Evolutionary conservation across 768 basidiomycete species (phyloP), one percentile per base, ranked within the genome.

Genomic region (Amanita molliuscula): DNA sequence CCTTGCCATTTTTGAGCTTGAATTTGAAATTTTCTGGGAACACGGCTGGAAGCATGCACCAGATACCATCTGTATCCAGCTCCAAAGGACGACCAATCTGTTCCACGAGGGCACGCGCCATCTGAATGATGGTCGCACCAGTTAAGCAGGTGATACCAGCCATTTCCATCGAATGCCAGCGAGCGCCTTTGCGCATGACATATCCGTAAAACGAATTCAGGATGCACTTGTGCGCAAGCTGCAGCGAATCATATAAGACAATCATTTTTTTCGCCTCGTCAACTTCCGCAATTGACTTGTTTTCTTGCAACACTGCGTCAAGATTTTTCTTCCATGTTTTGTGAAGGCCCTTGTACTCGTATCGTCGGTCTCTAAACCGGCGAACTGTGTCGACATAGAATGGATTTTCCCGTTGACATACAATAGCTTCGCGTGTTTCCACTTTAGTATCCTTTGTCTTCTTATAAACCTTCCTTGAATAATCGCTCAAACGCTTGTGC

Each of bases 161-260:
- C 96, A 99, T 99, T 71, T 99, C 96, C 96, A 99, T 97, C 25
- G 95, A 98, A 65, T 97, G 94, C 96, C 96, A 99, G 26, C 96
- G 75, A 15, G 96, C 96, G 47, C 96, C 96, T 63, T 99, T 98
- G 35, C 96, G 82, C 96, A 98, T 98, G 63, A 99, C 95, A 59
- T 99, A 99, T 31, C 96, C 96, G 62, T 99, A 99, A 75, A 99
- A 99, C 3, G 96, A 98, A 72, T 99, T 99, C 56, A 99, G 79
- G 62, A 99, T 99, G 62, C 94, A 97, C 71, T 99, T 99, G 77
- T 99, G 96, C 3, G 96, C 96, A 23, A 99, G 83, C 65, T 99
- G 96, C 29, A 99, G 77, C 3, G 96, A 98, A 64, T 98, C 96
- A 68, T 98, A 99, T 8, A 99, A 67, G 20, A 99, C 95, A 58